phyloP scores from a whole-genome alignment of 768 basidiomycete species.

The Pleurotus platypus region DNA sequence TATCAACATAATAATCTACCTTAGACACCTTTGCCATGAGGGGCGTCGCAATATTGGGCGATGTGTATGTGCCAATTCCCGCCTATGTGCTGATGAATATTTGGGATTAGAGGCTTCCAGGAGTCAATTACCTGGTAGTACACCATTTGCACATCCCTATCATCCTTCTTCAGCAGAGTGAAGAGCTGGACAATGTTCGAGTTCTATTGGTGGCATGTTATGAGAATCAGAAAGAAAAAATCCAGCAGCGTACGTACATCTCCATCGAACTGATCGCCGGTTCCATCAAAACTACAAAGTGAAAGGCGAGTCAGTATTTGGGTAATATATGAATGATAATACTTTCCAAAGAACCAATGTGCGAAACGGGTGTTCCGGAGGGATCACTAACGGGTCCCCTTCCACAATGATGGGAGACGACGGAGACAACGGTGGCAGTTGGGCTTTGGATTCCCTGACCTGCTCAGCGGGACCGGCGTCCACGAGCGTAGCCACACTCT shows the following conservation, averaged over 20 bases:
- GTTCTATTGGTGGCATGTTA: conserved; percentile 17
- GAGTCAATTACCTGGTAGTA: conserved; percentile 45
- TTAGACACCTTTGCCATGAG: conserved; percentile 39
- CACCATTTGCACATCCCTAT: conserved; percentile 44
- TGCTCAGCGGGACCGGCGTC: background rate
- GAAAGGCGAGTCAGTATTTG: conserved; percentile 38
- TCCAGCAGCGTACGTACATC: conserved; percentile 23
- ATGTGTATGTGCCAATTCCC: conserved; percentile 52
- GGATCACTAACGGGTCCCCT: conserved; percentile 11
- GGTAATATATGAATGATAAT: conserved; percentile 21
- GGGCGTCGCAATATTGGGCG: conserved; percentile 40
- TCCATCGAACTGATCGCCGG: conserved; percentile 43
- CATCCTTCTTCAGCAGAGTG: conserved; percentile 48
- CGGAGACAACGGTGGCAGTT: background rate
- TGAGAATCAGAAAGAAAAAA: background rate
- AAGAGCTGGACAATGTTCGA: conserved; percentile 51
- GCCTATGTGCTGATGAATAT: conserved; percentile 25
- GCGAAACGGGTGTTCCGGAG: conserved; percentile 14
- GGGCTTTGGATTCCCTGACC: background rate
- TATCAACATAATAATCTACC: conserved; percentile 15
- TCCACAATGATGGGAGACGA: background rate
- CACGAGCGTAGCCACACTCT: background rate
- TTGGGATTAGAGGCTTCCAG: background rate
- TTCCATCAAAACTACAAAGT: conserved; percentile 70
- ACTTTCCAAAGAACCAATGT: conserved; percentile 14